phyloP scores from a whole-genome alignment of 2,329 filamentous ascomycete species.

The Colletotrichum abscissum region DNA sequence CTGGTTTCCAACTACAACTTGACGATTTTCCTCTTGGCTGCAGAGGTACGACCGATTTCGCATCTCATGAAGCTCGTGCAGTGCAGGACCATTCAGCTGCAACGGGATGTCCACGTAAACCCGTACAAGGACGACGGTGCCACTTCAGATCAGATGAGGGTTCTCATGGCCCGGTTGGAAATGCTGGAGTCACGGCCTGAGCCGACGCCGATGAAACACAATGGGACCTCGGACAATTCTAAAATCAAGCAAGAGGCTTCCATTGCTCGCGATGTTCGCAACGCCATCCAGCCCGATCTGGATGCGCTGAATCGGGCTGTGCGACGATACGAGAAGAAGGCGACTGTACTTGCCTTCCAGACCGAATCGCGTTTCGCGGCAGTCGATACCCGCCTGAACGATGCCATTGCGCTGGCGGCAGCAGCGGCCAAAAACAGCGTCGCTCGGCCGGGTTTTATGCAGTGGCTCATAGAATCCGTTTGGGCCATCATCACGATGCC shows the following conservation, averaged over 20 bases:
- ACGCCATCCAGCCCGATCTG: conserved; percentile 80
- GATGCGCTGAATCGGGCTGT: conserved; percentile 91
- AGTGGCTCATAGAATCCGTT: conserved; percentile 51
- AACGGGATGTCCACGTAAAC: conserved; percentile 74
- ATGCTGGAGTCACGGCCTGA: conserved; percentile 71
- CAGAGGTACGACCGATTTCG: conserved; percentile 84
- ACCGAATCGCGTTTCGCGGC: conserved; percentile 80
- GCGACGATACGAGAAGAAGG: conserved; percentile 90
- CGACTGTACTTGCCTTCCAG: conserved; percentile 78
- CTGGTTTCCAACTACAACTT: conserved; percentile 94
- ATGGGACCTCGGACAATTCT: conserved; percentile 45
- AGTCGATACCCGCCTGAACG: conserved; percentile 77
- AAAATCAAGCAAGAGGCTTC: conserved; percentile 55
- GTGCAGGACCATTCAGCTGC: conserved; percentile 82
- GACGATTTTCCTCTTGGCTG: conserved; percentile 87
- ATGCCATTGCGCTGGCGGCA: conserved; percentile 84
- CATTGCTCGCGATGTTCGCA: conserved; percentile 69
- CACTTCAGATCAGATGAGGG: conserved; percentile 56
- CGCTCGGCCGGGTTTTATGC: conserved; percentile 49
- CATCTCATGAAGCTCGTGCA: conserved; percentile 86
- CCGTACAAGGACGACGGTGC: conserved; percentile 52
- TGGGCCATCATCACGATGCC: conserved; percentile 53
- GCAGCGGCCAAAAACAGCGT: conserved; percentile 71
- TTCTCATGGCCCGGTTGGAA: conserved; percentile 74
- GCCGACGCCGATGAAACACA: conserved; percentile 43